Base-by-base conservation (phyloP, 306 rosid genomes). In the Crataegus laevigata region DNA sequence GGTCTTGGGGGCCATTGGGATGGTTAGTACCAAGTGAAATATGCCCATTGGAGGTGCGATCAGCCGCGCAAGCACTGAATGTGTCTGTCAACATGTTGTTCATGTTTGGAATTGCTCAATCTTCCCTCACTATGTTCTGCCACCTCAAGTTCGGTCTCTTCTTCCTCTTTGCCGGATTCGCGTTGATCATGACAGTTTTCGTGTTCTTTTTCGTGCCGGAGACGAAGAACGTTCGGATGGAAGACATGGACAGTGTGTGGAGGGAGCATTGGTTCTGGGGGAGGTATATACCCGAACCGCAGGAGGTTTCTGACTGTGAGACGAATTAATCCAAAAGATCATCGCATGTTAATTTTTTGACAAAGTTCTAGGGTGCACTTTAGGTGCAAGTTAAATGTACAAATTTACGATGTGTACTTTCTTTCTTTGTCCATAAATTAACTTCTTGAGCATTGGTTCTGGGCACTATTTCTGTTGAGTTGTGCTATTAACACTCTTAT, bases 1-100 rank as follows among this genome's bases (percentile, higher is more conserved):
- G 96, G 96, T 91, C 93, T 5, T 91, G 96, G 91, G 93, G 91
- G 0, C 93, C 90, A 14, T 47, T 91, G 22, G 90, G 89, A 17
- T 90, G 91, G 96, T 77, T 88, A 52, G 81, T 90, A 3, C 96
- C 93, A 0, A 83, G 88, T 50, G 93, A 90, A 68, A 80, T 86
- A 8, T 90, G 91, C 36, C 72, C 91, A 13, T 68, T 88, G 0
- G 93, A 87, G 67, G 63, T 88, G 59, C 74, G 96, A 62, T 80
- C 93, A 0, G 91, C 96, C 3, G 93, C 84, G 5, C 87, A 87
- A 67, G 85, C 85, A 14, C 71, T 88, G 15, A 90, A 84, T 66
- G 93, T 90, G 7, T 72, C 82, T 2, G 80, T 82, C 14, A 90
- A 88, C 85, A 90, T 88, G 96, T 12, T 84, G 2, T 75, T 81